phyloP scores from a whole-genome alignment of 1,284 basidiomycete genomes.

The Kwoniella shivajii region DNA sequence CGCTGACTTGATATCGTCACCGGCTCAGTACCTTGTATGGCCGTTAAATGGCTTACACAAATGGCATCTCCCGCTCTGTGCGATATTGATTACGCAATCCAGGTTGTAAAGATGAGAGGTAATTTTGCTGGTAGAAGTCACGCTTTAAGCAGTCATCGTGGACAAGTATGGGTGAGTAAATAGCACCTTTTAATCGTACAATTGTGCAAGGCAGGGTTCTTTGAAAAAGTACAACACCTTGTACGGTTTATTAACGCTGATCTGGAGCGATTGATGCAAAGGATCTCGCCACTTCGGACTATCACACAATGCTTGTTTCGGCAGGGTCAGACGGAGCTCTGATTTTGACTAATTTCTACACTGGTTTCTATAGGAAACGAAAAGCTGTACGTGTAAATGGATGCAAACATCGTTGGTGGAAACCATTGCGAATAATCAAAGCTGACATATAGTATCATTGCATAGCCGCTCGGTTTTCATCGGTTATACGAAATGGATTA shows the following conservation, averaged over 20 bases:
- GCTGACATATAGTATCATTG: not conserved
- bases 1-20: too few species aligned
- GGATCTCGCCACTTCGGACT: constrained; percentile 74
- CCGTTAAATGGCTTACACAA: constrained; percentile 40
- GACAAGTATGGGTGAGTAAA: constrained; percentile 73
- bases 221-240: not conserved
- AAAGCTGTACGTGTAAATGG: constrained; percentile 23
- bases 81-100: constrained; percentile 46
- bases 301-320: constrained; percentile 79
- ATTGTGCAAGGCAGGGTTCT: too few species aligned
- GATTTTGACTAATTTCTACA: constrained; percentile 35
- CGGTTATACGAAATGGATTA: constrained; percentile 85
- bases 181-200: too few species aligned
- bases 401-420: not conserved
- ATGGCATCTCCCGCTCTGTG: constrained; percentile 33
- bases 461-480: constrained; percentile 72
- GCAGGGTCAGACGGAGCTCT: constrained; percentile 78
- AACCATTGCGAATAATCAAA: not conserved
- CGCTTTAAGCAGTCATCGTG: constrained; percentile 48
- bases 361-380: constrained; percentile 33
- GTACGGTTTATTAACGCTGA: not conserved
- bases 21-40: constrained; percentile 39
- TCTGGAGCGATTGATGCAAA: constrained; percentile 42
- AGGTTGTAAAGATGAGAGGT: constrained; percentile 34
- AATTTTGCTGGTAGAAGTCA: constrained; percentile 15